Conservation (phyloP, 352 stramenopile species). For the Pythium diclinum region DNA sequence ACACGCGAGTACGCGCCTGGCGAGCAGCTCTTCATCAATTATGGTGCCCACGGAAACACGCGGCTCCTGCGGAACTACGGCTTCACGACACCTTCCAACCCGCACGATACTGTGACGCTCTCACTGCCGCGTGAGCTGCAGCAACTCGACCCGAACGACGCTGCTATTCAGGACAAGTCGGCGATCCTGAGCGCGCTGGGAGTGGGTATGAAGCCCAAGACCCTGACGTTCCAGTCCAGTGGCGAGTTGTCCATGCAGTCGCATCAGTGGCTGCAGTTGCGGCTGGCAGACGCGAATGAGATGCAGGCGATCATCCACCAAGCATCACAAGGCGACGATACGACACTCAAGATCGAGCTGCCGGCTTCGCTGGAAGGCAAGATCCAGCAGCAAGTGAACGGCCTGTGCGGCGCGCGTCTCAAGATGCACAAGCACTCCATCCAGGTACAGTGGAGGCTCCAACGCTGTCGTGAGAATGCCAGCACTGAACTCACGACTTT, state of each 20-base stretch:
- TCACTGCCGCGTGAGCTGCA: slow-evolving; percentile 39
- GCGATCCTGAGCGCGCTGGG: slow-evolving; percentile 14
- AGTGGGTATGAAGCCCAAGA: background rate
- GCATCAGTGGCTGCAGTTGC: slow-evolving; percentile 53
- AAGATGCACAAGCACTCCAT: slow-evolving; percentile 26
- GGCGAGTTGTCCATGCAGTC: slow-evolving; percentile 36
- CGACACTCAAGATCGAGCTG: slow-evolving; percentile 21
- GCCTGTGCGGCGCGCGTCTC: slow-evolving; percentile 10
- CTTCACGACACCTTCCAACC: slow-evolving; percentile 46
- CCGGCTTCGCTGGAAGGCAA: slow-evolving; percentile 29
- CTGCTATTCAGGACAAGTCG: slow-evolving; percentile 26
- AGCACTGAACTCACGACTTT: background rate
- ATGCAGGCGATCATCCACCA: slow-evolving; percentile 43
- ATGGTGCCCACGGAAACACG: slow-evolving; percentile 63
- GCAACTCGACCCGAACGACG: slow-evolving; percentile 32
- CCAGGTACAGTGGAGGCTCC: slow-evolving; percentile 21
- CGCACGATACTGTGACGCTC: slow-evolving; percentile 42
- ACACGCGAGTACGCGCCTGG: slow-evolving; percentile 47
- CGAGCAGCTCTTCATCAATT: slow-evolving; percentile 83
- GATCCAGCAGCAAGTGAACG: slow-evolving; percentile 16
- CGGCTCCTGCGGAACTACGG: slow-evolving; percentile 81
- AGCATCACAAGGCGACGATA: slow-evolving; percentile 10
- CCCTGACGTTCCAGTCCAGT: slow-evolving; percentile 30
- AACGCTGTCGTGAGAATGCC: background rate
- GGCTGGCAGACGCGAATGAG: slow-evolving; percentile 43